phyloP scores from a whole-genome alignment of 305 asterid species.

The Fraxinus floribunda region DNA sequence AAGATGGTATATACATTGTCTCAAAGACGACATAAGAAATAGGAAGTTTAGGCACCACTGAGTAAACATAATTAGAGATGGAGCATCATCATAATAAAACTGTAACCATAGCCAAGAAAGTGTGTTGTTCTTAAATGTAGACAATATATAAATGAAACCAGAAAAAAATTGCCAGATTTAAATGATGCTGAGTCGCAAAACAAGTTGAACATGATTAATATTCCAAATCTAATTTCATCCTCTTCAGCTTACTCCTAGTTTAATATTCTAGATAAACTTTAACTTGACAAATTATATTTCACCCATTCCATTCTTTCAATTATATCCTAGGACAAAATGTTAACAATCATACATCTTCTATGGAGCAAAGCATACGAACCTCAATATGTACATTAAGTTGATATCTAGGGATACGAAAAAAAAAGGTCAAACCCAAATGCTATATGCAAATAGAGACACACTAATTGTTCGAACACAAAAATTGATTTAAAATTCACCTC shows the following conservation, averaged over 20 bases:
- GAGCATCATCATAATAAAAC: not conserved
- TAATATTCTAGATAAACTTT: not conserved
- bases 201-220: not conserved
- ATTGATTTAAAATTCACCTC: slow-evolving; percentile 44
- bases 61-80: not conserved
- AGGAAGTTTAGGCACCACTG: not conserved
- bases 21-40: not conserved
- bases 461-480: not conserved
- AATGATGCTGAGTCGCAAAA: not conserved
- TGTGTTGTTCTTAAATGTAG: not conserved
- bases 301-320: not conserved
- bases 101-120: not conserved
- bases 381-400: not conserved
- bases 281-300: not conserved
- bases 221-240: not conserved
- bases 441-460: not conserved
- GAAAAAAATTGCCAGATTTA: not conserved
- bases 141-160: not conserved
- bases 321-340: not conserved
- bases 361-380: not conserved
- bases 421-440: not conserved
- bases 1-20: not conserved
- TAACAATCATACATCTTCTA: not conserved
- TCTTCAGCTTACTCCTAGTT: not conserved
- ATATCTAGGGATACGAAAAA: not conserved